A percentile compares a stretch with the other conserved stretches of the same genome.
phyloP scores from a whole-genome alignment of 768 basidiomycete genomes.

The Austroboletus festivus region DNA sequence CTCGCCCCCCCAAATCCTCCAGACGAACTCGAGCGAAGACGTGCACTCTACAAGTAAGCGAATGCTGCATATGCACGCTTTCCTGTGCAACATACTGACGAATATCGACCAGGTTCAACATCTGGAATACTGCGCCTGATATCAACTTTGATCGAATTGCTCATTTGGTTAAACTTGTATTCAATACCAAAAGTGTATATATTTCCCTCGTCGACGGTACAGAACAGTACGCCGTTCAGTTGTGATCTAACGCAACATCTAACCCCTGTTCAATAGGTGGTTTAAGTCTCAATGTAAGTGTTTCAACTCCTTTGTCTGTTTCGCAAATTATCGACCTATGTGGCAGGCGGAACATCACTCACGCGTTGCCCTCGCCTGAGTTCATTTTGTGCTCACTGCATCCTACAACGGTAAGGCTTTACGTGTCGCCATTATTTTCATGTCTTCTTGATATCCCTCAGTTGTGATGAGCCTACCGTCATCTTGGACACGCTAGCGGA shows the following conservation, averaged over 20 bases:
- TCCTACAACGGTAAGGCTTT: slow-evolving; percentile 63
- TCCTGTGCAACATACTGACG: slow-evolving; percentile 1
- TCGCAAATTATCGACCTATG: neutral
- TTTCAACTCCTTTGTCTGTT: neutral
- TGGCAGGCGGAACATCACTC: slow-evolving; percentile 44
- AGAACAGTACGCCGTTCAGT: slow-evolving; percentile 59
- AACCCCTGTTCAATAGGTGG: slow-evolving; percentile 51
- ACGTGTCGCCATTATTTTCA: neutral
- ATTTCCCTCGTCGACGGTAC: slow-evolving; percentile 83
- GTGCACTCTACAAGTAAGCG: slow-evolving; percentile 80
- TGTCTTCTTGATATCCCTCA: slow-evolving; percentile 25
- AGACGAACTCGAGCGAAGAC: slow-evolving; percentile 75
- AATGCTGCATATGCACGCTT: neutral
- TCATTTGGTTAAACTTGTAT: slow-evolving; percentile 90
- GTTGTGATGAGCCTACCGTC: slow-evolving; percentile 85
- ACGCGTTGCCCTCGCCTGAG: slow-evolving; percentile 49
- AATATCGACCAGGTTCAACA: slow-evolving; percentile 67
- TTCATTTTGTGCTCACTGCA: slow-evolving; percentile 82
- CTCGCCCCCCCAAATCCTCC: slow-evolving; percentile 81
- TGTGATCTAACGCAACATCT: neutral
- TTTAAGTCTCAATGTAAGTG: slow-evolving; percentile 82
- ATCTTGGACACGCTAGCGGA: slow-evolving; percentile 75
- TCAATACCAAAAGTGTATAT: slow-evolving; percentile 80
- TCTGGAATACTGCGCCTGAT: slow-evolving; percentile 83
- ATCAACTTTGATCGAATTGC: slow-evolving; percentile 92